Evolutionary conservation across 163 green algal genomes (phyloP), one percentile per base, ranked within the genome.

Genomic region (Chloromonas sp.): DNA sequence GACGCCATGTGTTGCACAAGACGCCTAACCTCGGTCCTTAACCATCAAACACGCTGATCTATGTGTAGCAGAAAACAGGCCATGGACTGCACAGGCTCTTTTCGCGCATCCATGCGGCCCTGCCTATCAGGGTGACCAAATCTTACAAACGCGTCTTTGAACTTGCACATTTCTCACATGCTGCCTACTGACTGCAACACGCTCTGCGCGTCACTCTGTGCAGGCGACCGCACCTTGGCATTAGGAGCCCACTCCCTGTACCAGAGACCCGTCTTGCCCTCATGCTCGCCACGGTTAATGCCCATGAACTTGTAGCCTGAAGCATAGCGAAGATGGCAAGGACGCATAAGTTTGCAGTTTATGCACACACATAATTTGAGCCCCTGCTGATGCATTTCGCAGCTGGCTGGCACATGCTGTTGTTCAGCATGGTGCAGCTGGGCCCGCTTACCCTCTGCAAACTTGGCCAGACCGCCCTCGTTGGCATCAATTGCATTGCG

Each of bases 211-310:
- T 36, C 36, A 36, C 36, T 36, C 36, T 36, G 36, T 36, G 36
- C 36, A 36, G 36, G 36, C 36, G 36, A 70, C 2, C 80, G 0
- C 71, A 85, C 81, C 90, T 95, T 93, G 3, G 96, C 96, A 0
- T 92, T 95, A 0, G 97, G 97, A 0, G 97, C 97, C 97, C 97
- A 99, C 91, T 99, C 97, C 2, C 96, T 86, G 93, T 98, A 99
- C 92, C 92, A 97, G 81, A 98, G 93, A 71, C 97, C 97, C 14
- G 83, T 87, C 86, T 96, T 91, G 83, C 95, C 96, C 36, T 98
- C 93, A 62, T 92, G 84, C 88, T 96, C 91, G 8, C 95, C 96
- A 60, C 95, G 91, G 92, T 98, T 99, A 87, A 99, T 91, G 78
- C 97, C 97, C 85, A 96, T 98, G 85, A 94, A 93, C 87, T 97